phyloP scores from a whole-genome alignment of 1,139 yeast species.

The Zygoascus sp. region DNA sequence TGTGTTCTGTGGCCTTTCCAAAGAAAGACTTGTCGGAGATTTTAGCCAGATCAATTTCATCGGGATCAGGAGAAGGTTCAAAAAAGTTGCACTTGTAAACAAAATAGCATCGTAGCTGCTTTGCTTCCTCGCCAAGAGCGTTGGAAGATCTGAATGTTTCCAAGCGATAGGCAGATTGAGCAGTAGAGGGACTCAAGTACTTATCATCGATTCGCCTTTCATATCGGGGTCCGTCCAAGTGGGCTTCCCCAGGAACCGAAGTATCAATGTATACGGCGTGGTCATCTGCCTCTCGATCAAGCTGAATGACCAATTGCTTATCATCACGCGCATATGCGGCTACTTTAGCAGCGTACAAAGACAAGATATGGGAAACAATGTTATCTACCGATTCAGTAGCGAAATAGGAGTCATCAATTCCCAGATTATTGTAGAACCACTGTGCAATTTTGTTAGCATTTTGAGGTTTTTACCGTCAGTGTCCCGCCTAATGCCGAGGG shows the following conservation, averaged over 20 bases:
- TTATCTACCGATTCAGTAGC: constrained; percentile 78
- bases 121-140: constrained; percentile 45
- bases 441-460: constrained; percentile 16
- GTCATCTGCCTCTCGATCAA: constrained; percentile 70
- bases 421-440: constrained; percentile 86
- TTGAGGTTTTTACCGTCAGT: no score
- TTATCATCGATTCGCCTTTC: constrained; percentile 68
- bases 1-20: constrained; percentile 74
- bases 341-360: constrained; percentile 87
- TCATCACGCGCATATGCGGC: constrained; percentile 71
- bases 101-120: constrained; percentile 69
- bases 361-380: constrained; percentile 76
- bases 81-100: constrained; percentile 73
- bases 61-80: constrained; percentile 33
- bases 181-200: constrained; percentile 60
- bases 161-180: constrained; percentile 57
- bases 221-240: constrained; percentile 38
- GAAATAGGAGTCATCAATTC: constrained; percentile 87
- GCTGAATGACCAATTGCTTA: constrained; percentile 59
- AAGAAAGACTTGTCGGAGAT: constrained; percentile 79
- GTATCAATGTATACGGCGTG: constrained; percentile 93
- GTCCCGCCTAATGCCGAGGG: neutral
- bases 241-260: constrained; percentile 41
- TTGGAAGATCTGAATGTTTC: constrained; percentile 77
- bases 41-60: constrained; percentile 51